Evolutionary conservation across 805 yeast genomes (phyloP), one percentile per base, ranked within the genome.

Genomic region (Soucietia sequanensis): DNA sequence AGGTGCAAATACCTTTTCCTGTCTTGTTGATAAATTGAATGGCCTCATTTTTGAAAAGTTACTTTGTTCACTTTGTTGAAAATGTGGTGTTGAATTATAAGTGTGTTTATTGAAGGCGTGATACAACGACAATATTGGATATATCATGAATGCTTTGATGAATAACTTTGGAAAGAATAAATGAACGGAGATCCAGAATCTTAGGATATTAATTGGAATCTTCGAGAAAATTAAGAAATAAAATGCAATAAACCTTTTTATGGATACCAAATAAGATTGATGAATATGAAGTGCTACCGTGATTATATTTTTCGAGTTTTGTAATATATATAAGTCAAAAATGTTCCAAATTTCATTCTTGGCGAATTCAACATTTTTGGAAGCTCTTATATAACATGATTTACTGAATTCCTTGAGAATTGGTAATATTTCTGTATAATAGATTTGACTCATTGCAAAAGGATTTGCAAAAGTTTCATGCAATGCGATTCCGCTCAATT

Each of bases 91-190:
- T n/a, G n/a, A n/a, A n/a, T n/a, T n/a, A n/a, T n/a, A n/a, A n/a
- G n/a, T n/a, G n/a, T n/a, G n/a, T n/a, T n/a, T n/a, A n/a, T n/a
- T n/a, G n/a, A n/a, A n/a, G n/a, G n/a, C n/a, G n/a, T n/a, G n/a
- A n/a, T n/a, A n/a, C n/a, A n/a, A n/a, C n/a, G n/a, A n/a, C n/a
- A n/a, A n/a, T n/a, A n/a, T n/a, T n/a, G 57, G 52, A 38, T 49
- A 42, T 7, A 41, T 16, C 4, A 49, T 22, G 15, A 47, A 38
- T 10, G 43, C 39, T 23, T 46, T 47, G 8, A 54, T n/a, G 12
- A 52, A 17, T 5, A 54, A 30, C 27, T 36, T 43, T 3, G 63
- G 62, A 9, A 56, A 6, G 25, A 54, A 52, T 8, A 54, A 33
- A 11, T 37, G 15, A 2, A 50, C 25, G n/a, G 46, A 40, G 5